phyloP scores from a whole-genome alignment of 305 asterid species.

The Fraxinus nigra region DNA sequence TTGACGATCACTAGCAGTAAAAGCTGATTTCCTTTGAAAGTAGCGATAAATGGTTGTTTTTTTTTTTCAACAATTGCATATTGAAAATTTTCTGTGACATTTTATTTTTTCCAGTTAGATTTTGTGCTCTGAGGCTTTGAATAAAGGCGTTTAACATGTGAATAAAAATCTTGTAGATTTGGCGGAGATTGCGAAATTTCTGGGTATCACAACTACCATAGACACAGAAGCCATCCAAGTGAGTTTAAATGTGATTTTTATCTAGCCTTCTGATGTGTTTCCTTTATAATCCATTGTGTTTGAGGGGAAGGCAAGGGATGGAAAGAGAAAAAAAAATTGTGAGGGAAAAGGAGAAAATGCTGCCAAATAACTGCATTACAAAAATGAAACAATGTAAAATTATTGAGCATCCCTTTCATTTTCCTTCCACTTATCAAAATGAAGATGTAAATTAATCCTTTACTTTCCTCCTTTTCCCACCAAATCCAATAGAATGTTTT shows the following conservation, averaged over 20 bases:
- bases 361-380: not conserved
- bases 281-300: not conserved
- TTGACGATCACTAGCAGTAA: not conserved
- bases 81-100: not conserved
- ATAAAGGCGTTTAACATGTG: not conserved
- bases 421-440: not conserved
- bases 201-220: conserved; percentile 79
- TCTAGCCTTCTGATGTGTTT: not conserved
- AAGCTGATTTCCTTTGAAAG: not conserved
- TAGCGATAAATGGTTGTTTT: not conserved
- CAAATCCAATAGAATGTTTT: not conserved
- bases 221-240: conserved; percentile 95
- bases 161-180: conserved; percentile 53
- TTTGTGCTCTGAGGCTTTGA: not conserved
- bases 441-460: not conserved
- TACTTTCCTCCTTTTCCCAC: not conserved
- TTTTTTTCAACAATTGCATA: not conserved
- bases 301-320: not conserved
- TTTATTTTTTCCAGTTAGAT: not conserved
- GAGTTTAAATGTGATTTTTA: conserved; percentile 29
- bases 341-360: not conserved
- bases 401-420: not conserved
- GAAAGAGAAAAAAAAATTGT: not conserved
- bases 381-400: not conserved
- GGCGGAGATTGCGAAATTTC: conserved; percentile 96